Evolutionary conservation across 148 eudicot species (phyloP).

Genomic region (Vaccinium vitisidaea): DNA sequence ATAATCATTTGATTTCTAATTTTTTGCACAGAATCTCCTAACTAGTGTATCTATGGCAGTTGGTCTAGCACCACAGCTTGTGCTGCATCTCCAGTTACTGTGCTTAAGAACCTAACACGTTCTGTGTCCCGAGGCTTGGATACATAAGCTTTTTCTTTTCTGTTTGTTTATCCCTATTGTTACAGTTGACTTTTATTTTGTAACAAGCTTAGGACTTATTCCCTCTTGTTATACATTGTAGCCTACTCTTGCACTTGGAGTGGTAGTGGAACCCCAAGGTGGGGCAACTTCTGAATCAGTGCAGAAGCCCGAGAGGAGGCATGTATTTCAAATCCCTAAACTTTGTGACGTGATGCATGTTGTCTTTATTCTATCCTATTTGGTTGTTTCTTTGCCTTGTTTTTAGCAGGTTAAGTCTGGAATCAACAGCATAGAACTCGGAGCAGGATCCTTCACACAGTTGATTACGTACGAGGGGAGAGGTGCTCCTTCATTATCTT

Average conservation of each 20-base stretch:
- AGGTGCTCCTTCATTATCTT: not conserved
- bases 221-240: slow-evolving; percentile 24
- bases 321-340: slow-evolving; percentile 39
- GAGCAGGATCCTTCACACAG: not conserved
- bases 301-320: slow-evolving; percentile 58
- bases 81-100: slow-evolving; percentile 25
- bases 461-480: not conserved
- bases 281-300: slow-evolving; percentile 39
- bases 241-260: slow-evolving; percentile 49
- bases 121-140: slow-evolving; percentile 24
- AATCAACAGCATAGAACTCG: slow-evolving; percentile 26
- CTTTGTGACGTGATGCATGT: slow-evolving; percentile 29
- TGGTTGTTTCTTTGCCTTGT: slow-evolving; percentile 26
- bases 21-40: slow-evolving; percentile 25
- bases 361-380: slow-evolving; percentile 34
- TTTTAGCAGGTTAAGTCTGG: slow-evolving; percentile 48
- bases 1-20: slow-evolving; percentile 21
- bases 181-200: not conserved
- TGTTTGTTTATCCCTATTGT: not conserved
- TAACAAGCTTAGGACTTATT: not conserved
- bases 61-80: slow-evolving; percentile 21
- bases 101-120: slow-evolving; percentile 20
- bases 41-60: slow-evolving; percentile 11
- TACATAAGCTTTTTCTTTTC: slow-evolving; percentile 9
- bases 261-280: slow-evolving; percentile 60